Evolutionary conservation across 805 yeast genomes (phyloP), one percentile per base, ranked within the genome.

Genomic region (Yamadazyma phyllophila): DNA sequence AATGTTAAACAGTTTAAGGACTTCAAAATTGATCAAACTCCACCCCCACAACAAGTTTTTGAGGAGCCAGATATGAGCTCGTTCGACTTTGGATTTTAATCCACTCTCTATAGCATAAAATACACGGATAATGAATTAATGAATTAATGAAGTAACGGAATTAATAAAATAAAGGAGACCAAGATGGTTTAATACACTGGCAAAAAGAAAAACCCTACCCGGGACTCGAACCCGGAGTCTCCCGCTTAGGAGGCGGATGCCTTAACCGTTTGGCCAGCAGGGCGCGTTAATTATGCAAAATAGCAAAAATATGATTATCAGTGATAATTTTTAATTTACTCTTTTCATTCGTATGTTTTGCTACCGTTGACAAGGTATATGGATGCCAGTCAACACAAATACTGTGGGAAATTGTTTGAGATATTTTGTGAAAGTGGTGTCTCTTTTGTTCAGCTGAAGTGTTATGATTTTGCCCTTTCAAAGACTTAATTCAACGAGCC

Each of bases 31-130:
- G 43, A 38, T n/a, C 11, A 31, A 6, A 38, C 26, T 29, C 48
- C 36, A 11, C 81, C 85, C 1, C 83, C 84, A 3, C 67, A 71
- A n/a, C 61, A 71, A 2, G 78, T 76, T 30, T 83, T 82, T 59
- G 76, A 74, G 46, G 91, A 84, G 55, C 88, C 91, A 0, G 90
- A 85, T 56, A 83, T 85, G 90, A 81, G 85, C 59, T 76, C 88
- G 0, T 84, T 83, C 56, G 75, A 74, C 43, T 84, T 83, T 48
- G 66, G 65, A 7, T 61, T 58, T 47, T 60, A 49, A 37, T 13
- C 13, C 8, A 32, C 11, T 9, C 5, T 12, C 4, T 32, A 32
- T 15, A 32, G 16, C 11, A 6, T 4, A 32, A 32, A 9, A n/a
- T 15, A 13, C 11, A 32, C 10, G 14, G 7, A 8, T 39, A 32